Base-by-base conservation (phyloP, 257 asterid species). In the Linaria vulgaris region DNA sequence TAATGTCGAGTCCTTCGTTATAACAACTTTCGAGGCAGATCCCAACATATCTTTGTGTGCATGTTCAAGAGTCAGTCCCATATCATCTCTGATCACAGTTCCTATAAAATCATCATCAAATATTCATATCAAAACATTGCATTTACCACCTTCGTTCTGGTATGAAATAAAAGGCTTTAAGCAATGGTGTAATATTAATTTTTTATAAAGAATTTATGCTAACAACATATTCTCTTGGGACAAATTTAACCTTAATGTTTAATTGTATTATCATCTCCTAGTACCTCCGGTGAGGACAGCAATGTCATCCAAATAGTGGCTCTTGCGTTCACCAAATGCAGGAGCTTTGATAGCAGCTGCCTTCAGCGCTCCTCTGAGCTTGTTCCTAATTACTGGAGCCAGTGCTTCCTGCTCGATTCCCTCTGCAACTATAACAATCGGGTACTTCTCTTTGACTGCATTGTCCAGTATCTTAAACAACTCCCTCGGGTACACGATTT, bases 271-370 rank as follows among this genome's bases (percentile, higher is more conserved):
- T 59, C 12, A 17, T 64, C 65, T 43, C 1, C 57, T 58, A 63
- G 57, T 74, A 90, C 97, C 97, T 90, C 92, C 97, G 1, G 97
- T 87, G 73, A 90, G 78, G 74, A 78, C 38, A 47, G 96, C 90
- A 63, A 90, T 85, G 64, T 90, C 96, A 41, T 90, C 97, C 75
- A 90, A 63, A 74, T 64, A 81, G 59, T 85, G 90, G 74, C 97
- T 85, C 68, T 90, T 87, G 47, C 88, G 88, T 49, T 85, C 96
- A 16, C 89, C 87, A 61, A 90, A 87, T 16, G 95, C 73, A 39
- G 96, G 96, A 72, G 97, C 96, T 80, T 73, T 85, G 34, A 90
- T 79, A 9, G 90, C 97, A 19, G 76, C 96, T 44, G 72, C 96
- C 80, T 85, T 87, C 12, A 89, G 68, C 31, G 62, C 82, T 39